Evolutionary conservation across 2,329 filamentous ascomycete genomes (phyloP), one percentile per base, ranked within the genome.

Genomic region (Exophiala aquamarina): DNA sequence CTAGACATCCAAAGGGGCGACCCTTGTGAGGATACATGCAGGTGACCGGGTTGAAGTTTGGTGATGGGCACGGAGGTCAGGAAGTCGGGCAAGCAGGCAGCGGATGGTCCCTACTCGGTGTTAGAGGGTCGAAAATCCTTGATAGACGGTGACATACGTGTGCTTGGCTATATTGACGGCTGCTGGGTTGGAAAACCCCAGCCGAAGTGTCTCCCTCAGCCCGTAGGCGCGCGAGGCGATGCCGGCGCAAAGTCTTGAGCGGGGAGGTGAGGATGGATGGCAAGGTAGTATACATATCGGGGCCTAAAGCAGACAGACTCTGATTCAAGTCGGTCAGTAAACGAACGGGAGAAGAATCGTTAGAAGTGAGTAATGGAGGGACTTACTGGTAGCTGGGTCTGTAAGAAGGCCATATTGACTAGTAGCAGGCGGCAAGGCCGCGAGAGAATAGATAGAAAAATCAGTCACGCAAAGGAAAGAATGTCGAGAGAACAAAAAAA

Each of bases 291-390:
- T 44, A 49, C 42, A 55, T 44, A 46, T 57, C 57, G 19, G 53
- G 54, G 4, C 41, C 56, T 28, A 59, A 19, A n/a, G 46, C 44
- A 28, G 55, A 51, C 40, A 57, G 52, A 37, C 50, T 51, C 47
- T 52, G 47, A 35, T 35, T 11, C 7, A 17, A 18, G 15, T 26
- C 18, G 18, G 17, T 37, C 35, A 37, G 35, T 37, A 7, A 37
- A 8, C 35, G 23, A 26, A 11, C 23, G 23, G 11, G 11, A 26
- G 21, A 42, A 19, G 8, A 23, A 18, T 8, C 31, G 3, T n/a
- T n/a, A 19, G 19, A 14, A 21, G 47, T 56, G 41, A 58, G 56
- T 26, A 26, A 26, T 18, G 7, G 18, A 19, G 35, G 18, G n/a
- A 37, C 9, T 18, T 19, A 37, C 35, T 19, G 35, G 35, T 15